Conservation (phyloP, 805 yeast genomes). For the Yamadazyma scolyti region DNA sequence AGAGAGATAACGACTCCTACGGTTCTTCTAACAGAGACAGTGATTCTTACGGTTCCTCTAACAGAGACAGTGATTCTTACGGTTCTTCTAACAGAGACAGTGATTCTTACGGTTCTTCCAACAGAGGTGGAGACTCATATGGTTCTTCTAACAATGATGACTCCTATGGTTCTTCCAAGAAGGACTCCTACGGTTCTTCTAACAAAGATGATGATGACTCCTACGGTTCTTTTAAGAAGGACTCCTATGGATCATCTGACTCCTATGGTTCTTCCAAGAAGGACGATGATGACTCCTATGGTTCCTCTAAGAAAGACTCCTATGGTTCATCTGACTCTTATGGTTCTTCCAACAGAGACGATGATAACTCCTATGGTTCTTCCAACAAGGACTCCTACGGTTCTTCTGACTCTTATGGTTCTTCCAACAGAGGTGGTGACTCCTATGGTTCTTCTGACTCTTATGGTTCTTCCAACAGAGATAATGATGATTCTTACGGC, state of each 20-base stretch:
- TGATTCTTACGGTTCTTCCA: slow-evolving; percentile 13
- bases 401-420: slow-evolving; percentile 15
- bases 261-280: slow-evolving; percentile 12
- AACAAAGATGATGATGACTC: slow-evolving; percentile 6
- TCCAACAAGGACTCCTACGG: slow-evolving; percentile 14
- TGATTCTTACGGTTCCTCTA: slow-evolving; percentile 18
- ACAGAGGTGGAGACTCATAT: slow-evolving; percentile 7
- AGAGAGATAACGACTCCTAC: slow-evolving; percentile 3
- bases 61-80: slow-evolving; percentile 8
- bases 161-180: slow-evolving; percentile 17
- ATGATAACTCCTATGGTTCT: slow-evolving; percentile 20
- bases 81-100: slow-evolving; percentile 7
- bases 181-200: slow-evolving; percentile 6
- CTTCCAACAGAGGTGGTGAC: slow-evolving; percentile 13
- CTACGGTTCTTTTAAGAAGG: neutral
- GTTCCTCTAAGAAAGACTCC: neutral
- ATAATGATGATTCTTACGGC: slow-evolving; percentile 22
- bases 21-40: slow-evolving; percentile 11
- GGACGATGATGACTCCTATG: slow-evolving; percentile 2
- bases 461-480: slow-evolving; percentile 18
- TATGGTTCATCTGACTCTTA: slow-evolving; percentile 10
- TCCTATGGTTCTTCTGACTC: slow-evolving; percentile 22
- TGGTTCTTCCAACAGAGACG: slow-evolving; percentile 13
- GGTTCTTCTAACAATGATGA: slow-evolving; percentile 7
- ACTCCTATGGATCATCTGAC: slow-evolving; percentile 1